Evolutionary conservation across 345 rosid species (phyloP).

Genomic region (Hypericum androsaemum): DNA sequence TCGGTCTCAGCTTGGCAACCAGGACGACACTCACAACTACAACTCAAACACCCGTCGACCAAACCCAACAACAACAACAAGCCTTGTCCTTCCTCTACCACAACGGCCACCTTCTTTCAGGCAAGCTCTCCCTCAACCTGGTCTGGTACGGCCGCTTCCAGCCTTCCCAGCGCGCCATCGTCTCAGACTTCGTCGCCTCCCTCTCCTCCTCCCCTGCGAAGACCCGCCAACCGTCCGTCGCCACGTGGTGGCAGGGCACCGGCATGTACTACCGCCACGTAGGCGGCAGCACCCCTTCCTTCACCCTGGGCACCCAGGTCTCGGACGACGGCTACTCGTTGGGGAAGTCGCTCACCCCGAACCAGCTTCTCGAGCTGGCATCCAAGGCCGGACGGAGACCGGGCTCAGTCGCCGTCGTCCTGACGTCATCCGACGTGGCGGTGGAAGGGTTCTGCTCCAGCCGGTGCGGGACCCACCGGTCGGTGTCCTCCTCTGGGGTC

Average conservation of each 20-base stretch:
- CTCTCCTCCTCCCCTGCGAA: neutral
- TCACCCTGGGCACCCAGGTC: constrained; percentile 12
- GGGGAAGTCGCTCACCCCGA: constrained; percentile 17
- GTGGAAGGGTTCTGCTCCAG: constrained; percentile 23
- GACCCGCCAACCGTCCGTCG: constrained; percentile 12
- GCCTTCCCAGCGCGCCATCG: constrained; percentile 22
- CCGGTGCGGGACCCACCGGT: constrained; percentile 20
- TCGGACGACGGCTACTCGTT: constrained; percentile 14
- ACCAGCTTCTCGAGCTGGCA: constrained; percentile 17
- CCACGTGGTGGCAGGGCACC: constrained; percentile 16
- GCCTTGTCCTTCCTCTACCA: constrained; percentile 15
- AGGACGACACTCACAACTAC: neutral
- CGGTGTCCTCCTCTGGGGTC: constrained; percentile 9
- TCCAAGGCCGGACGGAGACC: constrained; percentile 10
- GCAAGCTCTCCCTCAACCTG: constrained; percentile 14
- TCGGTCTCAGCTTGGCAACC: constrained; percentile 7
- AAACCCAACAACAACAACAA: constrained; percentile 3
- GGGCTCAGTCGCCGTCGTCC: constrained; percentile 17
- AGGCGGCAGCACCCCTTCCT: constrained; percentile 6
- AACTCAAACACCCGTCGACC: neutral
- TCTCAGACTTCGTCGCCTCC: constrained; percentile 18
- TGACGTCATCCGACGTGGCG: constrained; percentile 16
- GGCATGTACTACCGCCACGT: constrained; percentile 15
- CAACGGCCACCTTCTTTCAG: constrained; percentile 18
- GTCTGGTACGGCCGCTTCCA: constrained; percentile 21